A percentile compares a stretch with the other conserved stretches of the same genome.
Evolutionary conservation across 352 stramenopile species (phyloP).

Genomic region (Phytophthora fragariae): DNA sequence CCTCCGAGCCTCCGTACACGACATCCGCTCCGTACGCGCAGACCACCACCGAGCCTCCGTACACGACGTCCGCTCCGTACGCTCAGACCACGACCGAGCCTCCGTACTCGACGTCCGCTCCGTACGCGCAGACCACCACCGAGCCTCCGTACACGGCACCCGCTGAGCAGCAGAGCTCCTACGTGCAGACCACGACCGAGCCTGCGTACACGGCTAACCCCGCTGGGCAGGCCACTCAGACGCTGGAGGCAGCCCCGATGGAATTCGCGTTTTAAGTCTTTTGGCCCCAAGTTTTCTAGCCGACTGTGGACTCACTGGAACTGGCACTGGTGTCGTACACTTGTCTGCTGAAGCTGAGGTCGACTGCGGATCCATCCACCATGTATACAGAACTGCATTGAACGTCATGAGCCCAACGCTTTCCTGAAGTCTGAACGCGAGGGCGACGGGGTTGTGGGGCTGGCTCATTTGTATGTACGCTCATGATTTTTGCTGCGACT

Average conservation of each 20-base stretch:
- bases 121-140: not conserved
- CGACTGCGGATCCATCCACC: not conserved
- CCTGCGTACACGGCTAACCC: not conserved
- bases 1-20: conserved; percentile 4
- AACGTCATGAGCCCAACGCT: conserved; percentile 17
- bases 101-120: not conserved
- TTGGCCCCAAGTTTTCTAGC: not conserved
- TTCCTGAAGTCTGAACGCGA: conserved; percentile 11
- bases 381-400: conserved; percentile 26
- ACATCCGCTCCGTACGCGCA: not conserved
- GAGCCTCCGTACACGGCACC: conserved; percentile 9
- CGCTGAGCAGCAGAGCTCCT: not conserved
- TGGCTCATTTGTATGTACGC: conserved; percentile 26
- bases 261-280: conserved; percentile 16
- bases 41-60: not conserved
- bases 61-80: not conserved
- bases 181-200: not conserved
- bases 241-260: not conserved
- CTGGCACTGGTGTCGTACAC: not conserved
- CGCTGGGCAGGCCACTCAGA: not conserved
- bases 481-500: conserved; percentile 15
- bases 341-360: not conserved
- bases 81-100: not conserved
- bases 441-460: conserved; percentile 1
- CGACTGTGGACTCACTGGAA: conserved; percentile 1